phyloP scores from a whole-genome alignment of 2,329 filamentous ascomycete species.

The Colletotrichum lini region DNA sequence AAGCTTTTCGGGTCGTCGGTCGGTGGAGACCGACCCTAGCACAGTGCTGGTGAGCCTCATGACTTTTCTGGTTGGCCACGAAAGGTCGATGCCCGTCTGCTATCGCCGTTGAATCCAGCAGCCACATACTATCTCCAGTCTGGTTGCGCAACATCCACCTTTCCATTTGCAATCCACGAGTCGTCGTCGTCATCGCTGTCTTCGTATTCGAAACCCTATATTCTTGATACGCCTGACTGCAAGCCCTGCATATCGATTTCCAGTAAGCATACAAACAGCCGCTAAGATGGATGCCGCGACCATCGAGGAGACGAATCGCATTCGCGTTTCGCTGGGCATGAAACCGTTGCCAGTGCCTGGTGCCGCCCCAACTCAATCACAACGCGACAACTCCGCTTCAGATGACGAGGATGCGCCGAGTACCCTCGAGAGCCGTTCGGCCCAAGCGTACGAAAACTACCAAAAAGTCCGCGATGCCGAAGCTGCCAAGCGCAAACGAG shows the following conservation, averaged over 20 bases:
- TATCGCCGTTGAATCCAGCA: neutral
- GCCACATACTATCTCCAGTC: slow-evolving; percentile 10
- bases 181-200: neutral
- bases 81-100: slow-evolving; percentile 5
- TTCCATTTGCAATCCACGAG: neutral
- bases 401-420: slow-evolving; percentile 81
- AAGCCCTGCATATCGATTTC: no score
- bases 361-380: slow-evolving; percentile 59
- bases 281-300: slow-evolving; percentile 75
- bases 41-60: slow-evolving; percentile 26
- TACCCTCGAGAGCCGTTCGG: slow-evolving; percentile 86
- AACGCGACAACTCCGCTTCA: slow-evolving; percentile 57
- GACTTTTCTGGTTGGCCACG: slow-evolving; percentile 39
- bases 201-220: neutral
- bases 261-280: neutral
- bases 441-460: slow-evolving; percentile 81
- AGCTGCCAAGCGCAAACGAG: slow-evolving; percentile 81
- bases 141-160: slow-evolving; percentile 11
- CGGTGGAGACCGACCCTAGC: slow-evolving; percentile 14
- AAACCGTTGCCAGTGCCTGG: slow-evolving; percentile 90
- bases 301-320: slow-evolving; percentile 94
- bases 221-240: neutral
- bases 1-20: slow-evolving; percentile 11
- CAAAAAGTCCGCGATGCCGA: slow-evolving; percentile 78
- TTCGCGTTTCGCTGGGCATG: slow-evolving; percentile 90